Conservation (phyloP, 2,329 filamentous ascomycete genomes). For the Xylaria hypoxylon region DNA sequence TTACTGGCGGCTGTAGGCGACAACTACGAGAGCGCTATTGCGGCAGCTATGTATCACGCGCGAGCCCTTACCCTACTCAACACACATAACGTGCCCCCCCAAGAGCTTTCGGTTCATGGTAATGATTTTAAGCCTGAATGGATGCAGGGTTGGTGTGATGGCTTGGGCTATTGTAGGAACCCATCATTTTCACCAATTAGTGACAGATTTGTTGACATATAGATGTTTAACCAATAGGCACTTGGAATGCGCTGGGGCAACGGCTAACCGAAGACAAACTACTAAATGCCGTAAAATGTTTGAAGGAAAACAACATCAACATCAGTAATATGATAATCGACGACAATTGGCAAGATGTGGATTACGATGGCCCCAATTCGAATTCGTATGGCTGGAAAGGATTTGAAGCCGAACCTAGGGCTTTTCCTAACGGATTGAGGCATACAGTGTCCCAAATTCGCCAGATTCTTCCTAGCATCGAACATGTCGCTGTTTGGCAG, state of each 20-base stretch:
- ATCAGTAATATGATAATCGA: constrained; percentile 93
- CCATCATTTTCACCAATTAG: neutral
- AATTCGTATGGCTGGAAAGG: constrained; percentile 76
- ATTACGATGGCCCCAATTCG: constrained; percentile 61
- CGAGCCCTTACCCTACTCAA: constrained; percentile 66
- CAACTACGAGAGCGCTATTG: constrained; percentile 79
- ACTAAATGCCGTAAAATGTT: constrained; percentile 75
- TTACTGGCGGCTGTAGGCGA: constrained; percentile 78
- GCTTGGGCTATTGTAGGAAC: constrained; percentile 81
- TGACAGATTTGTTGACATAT: constrained; percentile 18
- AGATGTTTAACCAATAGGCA: constrained; percentile 60
- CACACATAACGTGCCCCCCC: constrained; percentile 56
- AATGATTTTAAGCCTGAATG: constrained; percentile 70
- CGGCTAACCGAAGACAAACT: constrained; percentile 84
- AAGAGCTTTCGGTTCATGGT: constrained; percentile 60
- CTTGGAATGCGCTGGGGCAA: constrained; percentile 94
- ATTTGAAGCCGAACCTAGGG: constrained; percentile 85
- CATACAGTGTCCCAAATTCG: constrained; percentile 77
- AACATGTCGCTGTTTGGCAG: constrained; percentile 94
- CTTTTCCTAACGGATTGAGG: constrained; percentile 85
- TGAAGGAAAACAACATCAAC: constrained; percentile 78
- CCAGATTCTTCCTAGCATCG: constrained; percentile 74
- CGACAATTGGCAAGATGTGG: constrained; percentile 92
- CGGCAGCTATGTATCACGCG: constrained; percentile 89
- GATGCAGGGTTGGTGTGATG: constrained; percentile 91